phyloP scores from a whole-genome alignment of 1,139 yeast species.

The Magnusiomyces tetraspermus region DNA sequence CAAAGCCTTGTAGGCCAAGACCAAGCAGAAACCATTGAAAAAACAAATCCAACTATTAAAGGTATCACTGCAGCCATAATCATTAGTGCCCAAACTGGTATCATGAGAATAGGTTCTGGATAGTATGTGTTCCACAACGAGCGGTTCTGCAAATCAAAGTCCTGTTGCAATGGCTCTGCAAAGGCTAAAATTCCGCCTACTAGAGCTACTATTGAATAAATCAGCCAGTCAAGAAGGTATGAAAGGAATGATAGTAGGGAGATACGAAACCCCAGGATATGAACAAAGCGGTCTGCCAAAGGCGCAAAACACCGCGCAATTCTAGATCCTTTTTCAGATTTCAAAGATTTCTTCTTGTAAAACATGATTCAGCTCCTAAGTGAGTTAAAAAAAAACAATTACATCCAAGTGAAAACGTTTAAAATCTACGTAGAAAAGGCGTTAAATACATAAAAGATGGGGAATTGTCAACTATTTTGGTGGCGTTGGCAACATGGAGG shows the following conservation, averaged over 20 bases:
- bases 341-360: not conserved
- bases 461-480: too few relatives aligned
- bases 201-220: conserved; percentile 1
- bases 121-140: conserved; percentile 4
- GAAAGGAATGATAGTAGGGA: conserved; percentile 7
- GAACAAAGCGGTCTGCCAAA: conserved; percentile 2
- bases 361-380: too few relatives aligned
- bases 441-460: too few relatives aligned
- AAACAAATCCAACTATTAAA: not conserved
- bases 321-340: not conserved
- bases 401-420: too few relatives aligned
- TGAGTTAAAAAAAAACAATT: too few relatives aligned
- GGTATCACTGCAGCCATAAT: conserved; percentile 4
- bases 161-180: conserved; percentile 10
- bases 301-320: not conserved
- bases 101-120: conserved; percentile 4
- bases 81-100: conserved; percentile 7
- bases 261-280: conserved; percentile 6
- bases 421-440: too few relatives aligned
- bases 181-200: conserved; percentile 4
- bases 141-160: conserved; percentile 5
- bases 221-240: conserved; percentile 8
- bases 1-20: conserved; percentile 9
- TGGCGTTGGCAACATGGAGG: too few relatives aligned
- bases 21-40: conserved; percentile 8